Base-by-base conservation (phyloP, 2,329 filamentous ascomycete genomes). In the Coniochaeta pulveracea region DNA sequence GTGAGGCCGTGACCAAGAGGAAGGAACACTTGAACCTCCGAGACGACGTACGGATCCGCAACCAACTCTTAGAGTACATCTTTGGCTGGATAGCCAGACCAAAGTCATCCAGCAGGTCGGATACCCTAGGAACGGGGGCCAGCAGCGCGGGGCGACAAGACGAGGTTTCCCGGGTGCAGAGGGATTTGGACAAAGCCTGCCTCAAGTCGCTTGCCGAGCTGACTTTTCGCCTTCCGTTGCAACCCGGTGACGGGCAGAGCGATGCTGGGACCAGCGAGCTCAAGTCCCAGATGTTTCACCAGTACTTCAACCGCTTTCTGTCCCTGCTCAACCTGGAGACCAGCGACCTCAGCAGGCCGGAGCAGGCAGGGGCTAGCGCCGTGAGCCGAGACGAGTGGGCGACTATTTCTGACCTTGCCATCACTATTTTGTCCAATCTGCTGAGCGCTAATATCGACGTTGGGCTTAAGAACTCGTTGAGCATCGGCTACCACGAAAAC, bases 401-500 rank as follows among this genome's bases (percentile, higher is more conserved):
- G 10, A 67, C 69, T 2, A 68, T 65, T 19, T 67, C 74, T 4
- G 76, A 80, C 39, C 59, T 81, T 19, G 70, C 76, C 4, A 81
- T 82, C 40, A 72, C 66, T 9, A 79, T 80, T 10, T 55, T 82
- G 10, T 81, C 76, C 2, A 82, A 82, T 42, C 61, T 82, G 2
- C 56, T 82, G 6, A 80, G 76, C 45, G 76, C 77, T 3, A 82
- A 82, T 41, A 79, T 82, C 19, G 77, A 82, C 43, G 76, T 82
- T 23, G 77, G 77, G 3, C 54, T 82, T 30, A 81, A 82, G 47
- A 75, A 80, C 47, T 80, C 76, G 3, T 55, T 82, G 10, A 76
- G 72, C 39, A 80, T 82, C 38, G 77, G 77, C 10, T 82, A 82
- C 46, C 75, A 82, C 44, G 75, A 80, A 43, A 79, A 80, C 43